phyloP scores from a whole-genome alignment of 75 land plant species.

The Chamaecyparis obtusa region DNA sequence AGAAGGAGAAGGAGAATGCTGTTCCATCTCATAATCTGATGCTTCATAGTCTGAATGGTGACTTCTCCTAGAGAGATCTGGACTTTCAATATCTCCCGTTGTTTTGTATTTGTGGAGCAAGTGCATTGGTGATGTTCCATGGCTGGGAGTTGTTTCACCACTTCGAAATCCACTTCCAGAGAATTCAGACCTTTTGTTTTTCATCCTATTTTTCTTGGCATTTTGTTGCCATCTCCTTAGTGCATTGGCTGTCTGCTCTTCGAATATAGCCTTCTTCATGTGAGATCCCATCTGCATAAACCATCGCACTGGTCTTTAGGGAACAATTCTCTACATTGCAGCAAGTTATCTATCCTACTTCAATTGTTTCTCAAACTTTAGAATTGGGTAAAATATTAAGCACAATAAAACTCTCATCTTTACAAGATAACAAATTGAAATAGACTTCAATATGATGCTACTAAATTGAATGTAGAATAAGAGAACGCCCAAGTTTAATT shows the following conservation, averaged over 20 bases:
- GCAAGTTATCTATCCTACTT: neutral
- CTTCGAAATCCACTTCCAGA: neutral
- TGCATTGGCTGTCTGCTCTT: constrained; percentile 34
- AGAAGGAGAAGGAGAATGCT: neutral
- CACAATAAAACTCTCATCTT: neutral
- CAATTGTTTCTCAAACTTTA: neutral
- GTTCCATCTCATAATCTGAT: constrained; percentile 10
- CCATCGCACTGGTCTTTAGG: neutral
- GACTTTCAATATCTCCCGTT: constrained; percentile 9
- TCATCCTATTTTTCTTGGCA: neutral
- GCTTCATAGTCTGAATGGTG: constrained; percentile 6
- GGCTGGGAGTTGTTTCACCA: constrained; percentile 4
- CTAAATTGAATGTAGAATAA: neutral
- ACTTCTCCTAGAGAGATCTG: neutral
- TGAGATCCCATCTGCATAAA: constrained; percentile 26
- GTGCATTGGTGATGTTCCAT: neutral
- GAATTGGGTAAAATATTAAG: neutral
- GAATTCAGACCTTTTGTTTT: neutral
- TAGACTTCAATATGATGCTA: neutral
- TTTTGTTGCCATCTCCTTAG: constrained; percentile 28
- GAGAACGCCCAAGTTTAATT: neutral
- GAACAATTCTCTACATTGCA: neutral
- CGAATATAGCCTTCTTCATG: constrained; percentile 21
- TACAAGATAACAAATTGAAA: neutral
- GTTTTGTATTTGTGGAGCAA: constrained; percentile 12